Conservation (phyloP, 805 yeast species). For the Metschnikowia cerradonensis region DNA sequence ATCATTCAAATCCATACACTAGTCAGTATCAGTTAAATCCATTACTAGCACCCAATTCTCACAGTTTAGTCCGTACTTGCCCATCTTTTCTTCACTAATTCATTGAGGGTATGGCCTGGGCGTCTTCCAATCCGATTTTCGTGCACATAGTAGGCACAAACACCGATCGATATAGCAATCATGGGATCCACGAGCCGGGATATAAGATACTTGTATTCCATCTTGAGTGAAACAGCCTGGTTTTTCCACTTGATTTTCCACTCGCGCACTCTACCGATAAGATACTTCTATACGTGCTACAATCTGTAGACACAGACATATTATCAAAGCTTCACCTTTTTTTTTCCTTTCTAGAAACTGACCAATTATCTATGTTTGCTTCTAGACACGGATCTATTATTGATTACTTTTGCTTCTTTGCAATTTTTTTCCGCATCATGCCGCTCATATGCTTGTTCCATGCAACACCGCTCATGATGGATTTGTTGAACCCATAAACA, state of each 20-base stretch:
- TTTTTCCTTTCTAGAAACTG: too few relatives aligned
- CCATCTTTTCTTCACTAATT: conserved; percentile 26
- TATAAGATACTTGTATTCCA: conserved; percentile 46
- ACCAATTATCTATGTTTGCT: neutral
- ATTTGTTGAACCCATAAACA: conserved; percentile 41
- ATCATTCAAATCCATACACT: too few relatives aligned
- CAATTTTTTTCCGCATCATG: conserved; percentile 33
- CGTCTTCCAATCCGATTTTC: conserved; percentile 56
- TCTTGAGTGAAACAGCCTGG: conserved; percentile 3
- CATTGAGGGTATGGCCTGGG: conserved; percentile 58
- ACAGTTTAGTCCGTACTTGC: too few relatives aligned
- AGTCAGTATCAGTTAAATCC: too few relatives aligned
- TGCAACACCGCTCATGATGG: conserved; percentile 51
- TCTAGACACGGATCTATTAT: neutral
- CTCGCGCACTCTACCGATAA: neutral
- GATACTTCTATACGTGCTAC: neutral
- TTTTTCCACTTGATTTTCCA: neutral
- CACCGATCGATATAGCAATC: conserved; percentile 60
- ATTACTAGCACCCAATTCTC: too few relatives aligned
- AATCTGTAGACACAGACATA: neutral
- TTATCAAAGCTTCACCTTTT: too few relatives aligned
- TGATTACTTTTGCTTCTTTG: conserved; percentile 1
- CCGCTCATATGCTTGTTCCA: conserved; percentile 61
- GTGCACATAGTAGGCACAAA: conserved; percentile 57
- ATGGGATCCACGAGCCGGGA: conserved; percentile 60